These are phyloP conservation scores for Lepidium aucheri DNA, from an alignment of 345 rosid genomes.

Conservation along the genomic window DNA sequence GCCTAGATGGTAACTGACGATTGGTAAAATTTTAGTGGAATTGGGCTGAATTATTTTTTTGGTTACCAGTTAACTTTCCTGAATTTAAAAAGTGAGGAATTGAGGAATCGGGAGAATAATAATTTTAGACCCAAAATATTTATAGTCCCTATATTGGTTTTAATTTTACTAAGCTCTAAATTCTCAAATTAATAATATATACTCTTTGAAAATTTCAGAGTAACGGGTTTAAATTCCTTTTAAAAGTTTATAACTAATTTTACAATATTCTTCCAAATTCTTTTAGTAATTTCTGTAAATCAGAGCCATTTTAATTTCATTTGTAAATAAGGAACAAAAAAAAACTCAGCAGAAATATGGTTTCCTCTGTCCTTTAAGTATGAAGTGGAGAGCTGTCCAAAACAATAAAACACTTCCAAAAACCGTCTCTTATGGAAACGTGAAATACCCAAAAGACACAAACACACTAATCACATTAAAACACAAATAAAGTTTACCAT, in stretches of 20 bases:
- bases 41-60: too few relatives aligned
- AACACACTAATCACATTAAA: slow-evolving; percentile 12
- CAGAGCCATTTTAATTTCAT: not conserved
- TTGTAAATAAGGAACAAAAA: not conserved
- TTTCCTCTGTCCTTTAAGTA: slow-evolving; percentile 5
- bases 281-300: too few relatives aligned
- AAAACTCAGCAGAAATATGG: not conserved
- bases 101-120: too few relatives aligned
- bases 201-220: not conserved
- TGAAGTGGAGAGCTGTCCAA: slow-evolving; percentile 21
- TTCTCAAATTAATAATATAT: too few relatives aligned
- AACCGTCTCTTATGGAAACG: slow-evolving; percentile 20
- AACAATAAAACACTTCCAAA: slow-evolving; percentile 13
- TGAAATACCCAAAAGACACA: slow-evolving; percentile 23
- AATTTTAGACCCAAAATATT: not conserved
- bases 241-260: not conserved
- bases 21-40: too few relatives aligned
- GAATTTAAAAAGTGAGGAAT: too few relatives aligned
- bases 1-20: too few relatives aligned
- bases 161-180: not conserved
- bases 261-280: not conserved
- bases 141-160: not conserved
- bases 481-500: slow-evolving; percentile 11
- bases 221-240: not conserved
- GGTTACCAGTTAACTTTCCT: too few relatives aligned